Percentiles rank a stretch among this genome's conserved stretches.
These are phyloP conservation scores for Hysterium pulicare DNA, from an alignment of 2,329 filamentous ascomycete species.

Conservation along the genomic window DNA sequence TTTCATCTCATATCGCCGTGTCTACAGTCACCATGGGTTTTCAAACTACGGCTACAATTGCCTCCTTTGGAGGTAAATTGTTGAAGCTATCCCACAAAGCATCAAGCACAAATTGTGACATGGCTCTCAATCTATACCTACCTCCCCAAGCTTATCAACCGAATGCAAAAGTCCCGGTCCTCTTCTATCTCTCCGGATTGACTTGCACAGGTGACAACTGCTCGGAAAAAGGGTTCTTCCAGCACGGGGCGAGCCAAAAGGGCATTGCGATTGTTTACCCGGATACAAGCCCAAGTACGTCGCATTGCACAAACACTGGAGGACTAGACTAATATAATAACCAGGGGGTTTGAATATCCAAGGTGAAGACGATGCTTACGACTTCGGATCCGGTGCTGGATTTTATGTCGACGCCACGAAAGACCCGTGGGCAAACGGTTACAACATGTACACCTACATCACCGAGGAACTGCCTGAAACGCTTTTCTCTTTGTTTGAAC, in stretches of 20 bases:
- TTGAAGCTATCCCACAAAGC: constrained; percentile 90
- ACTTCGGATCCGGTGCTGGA: constrained; percentile 87
- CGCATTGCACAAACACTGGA: not conserved
- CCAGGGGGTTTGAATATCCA: constrained; percentile 70
- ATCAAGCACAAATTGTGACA: constrained; percentile 74
- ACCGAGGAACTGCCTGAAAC: constrained; percentile 78
- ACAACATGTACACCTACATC: constrained; percentile 95
- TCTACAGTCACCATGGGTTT: constrained; percentile 56
- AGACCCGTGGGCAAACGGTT: constrained; percentile 70
- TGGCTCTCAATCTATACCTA: constrained; percentile 90
- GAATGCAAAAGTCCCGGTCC: constrained; percentile 67
- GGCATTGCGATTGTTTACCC: constrained; percentile 93
- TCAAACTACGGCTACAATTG: constrained; percentile 83
- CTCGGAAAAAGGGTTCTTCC: constrained; percentile 82
- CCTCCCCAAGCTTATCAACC: constrained; percentile 65
- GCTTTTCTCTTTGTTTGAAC: constrained; percentile 68
- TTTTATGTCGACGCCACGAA: constrained; percentile 90
- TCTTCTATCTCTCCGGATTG: constrained; percentile 90
- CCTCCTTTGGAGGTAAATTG: constrained; percentile 89
- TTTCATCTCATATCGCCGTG: not conserved
- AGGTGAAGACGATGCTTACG: constrained; percentile 83
- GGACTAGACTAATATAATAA: constrained; percentile 13
- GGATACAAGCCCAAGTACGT: constrained; percentile 83
- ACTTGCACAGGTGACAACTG: constrained; percentile 88
- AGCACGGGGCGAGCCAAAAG: constrained; percentile 71